phyloP scores from a whole-genome alignment of 2,329 filamentous ascomycete genomes.

The Corynespora cassiicola region DNA sequence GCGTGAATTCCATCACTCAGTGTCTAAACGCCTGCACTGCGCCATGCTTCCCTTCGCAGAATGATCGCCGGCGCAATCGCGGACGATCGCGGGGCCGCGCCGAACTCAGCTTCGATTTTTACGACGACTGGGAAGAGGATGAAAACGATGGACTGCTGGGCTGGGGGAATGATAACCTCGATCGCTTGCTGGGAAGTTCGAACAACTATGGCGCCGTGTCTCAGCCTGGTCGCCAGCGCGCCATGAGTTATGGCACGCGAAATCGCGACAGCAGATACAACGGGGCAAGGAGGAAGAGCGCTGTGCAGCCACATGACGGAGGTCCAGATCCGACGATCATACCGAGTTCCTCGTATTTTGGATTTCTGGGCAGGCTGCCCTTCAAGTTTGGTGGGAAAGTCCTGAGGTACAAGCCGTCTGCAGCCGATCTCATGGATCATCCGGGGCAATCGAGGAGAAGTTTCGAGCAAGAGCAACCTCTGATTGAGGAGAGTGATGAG shows the following conservation, averaged over 20 bases:
- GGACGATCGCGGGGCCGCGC: constrained; percentile 64
- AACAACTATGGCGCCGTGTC: constrained; percentile 57
- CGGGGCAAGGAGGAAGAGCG: constrained; percentile 60
- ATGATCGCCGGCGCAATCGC: constrained; percentile 77
- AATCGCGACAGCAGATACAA: constrained; percentile 48
- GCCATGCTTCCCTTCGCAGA: constrained; percentile 73
- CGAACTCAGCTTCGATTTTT: constrained; percentile 93
- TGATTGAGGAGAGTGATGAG: constrained; percentile 70
- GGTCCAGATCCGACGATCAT: constrained; percentile 83
- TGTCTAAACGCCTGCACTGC: constrained; percentile 75
- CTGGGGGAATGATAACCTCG: constrained; percentile 85
- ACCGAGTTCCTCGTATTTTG: constrained; percentile 82
- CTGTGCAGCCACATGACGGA: constrained; percentile 56
- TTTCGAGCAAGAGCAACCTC: constrained; percentile 72
- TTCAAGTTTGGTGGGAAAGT: constrained; percentile 82
- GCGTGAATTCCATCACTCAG: constrained; percentile 70
- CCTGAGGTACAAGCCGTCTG: constrained; percentile 86
- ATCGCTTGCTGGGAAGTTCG: constrained; percentile 77
- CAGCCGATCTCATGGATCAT: constrained; percentile 88
- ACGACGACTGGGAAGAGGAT: constrained; percentile 91
- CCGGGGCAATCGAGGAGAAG: constrained; percentile 63
- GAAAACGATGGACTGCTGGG: constrained; percentile 70
- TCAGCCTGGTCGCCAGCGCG: constrained; percentile 74
- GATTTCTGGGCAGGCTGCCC: constrained; percentile 82
- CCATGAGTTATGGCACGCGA: constrained; percentile 88